phyloP scores from a whole-genome alignment of 2,329 filamentous ascomycete species.

The Whalleya microplaca region DNA sequence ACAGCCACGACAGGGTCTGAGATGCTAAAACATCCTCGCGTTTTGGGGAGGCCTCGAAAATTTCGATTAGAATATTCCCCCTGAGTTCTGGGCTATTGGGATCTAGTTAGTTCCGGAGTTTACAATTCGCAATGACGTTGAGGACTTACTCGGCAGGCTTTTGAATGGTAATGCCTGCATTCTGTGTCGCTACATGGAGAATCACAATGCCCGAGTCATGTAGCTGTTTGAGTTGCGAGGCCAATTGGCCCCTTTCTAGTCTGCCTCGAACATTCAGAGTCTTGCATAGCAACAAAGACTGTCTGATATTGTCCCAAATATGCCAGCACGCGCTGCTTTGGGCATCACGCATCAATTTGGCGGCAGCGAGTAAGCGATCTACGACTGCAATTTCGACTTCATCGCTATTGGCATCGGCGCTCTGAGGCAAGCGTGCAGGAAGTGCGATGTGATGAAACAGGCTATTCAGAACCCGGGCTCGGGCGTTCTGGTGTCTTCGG shows the following conservation, averaged over 20 bases:
- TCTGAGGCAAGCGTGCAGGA: constrained; percentile 23
- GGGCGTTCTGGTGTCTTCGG: background rate
- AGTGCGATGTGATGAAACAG: constrained; percentile 30
- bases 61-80: constrained; percentile 51
- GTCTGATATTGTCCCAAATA: constrained; percentile 20
- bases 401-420: constrained; percentile 14
- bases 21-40: constrained; percentile 52
- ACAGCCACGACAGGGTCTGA: constrained; percentile 52
- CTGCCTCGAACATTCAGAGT: constrained; percentile 19
- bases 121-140: background rate
- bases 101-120: background rate
- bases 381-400: constrained; percentile 19
- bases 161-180: constrained; percentile 26
- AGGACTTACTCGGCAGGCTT: constrained; percentile 19
- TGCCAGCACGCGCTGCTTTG: constrained; percentile 6
- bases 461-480: constrained; percentile 11
- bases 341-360: constrained; percentile 12
- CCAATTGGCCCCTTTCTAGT: constrained; percentile 23
- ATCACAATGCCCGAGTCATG: constrained; percentile 19
- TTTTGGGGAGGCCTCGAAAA: constrained; percentile 57
- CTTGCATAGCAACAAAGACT: constrained; percentile 17
- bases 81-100: constrained; percentile 8
- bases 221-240: constrained; percentile 17
- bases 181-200: constrained; percentile 27
- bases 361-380: constrained; percentile 19